Evolutionary conservation across 768 basidiomycete genomes (phyloP), one percentile per base, ranked within the genome.

Genomic region (Termitomyces sp.): DNA sequence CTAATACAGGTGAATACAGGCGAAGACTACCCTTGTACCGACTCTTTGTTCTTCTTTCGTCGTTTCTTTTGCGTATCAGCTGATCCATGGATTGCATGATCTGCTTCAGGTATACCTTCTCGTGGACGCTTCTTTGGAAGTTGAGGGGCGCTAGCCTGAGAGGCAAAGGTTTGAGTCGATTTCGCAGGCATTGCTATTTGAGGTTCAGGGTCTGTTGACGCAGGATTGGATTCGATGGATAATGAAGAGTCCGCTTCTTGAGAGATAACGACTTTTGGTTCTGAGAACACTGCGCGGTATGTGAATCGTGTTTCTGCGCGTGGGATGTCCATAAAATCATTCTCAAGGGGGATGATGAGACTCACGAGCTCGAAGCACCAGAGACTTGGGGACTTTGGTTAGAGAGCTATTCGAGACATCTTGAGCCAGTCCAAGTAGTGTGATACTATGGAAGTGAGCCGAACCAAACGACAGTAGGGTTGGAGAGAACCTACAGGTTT

Each of bases 271-370:
- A 92, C 70, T 51, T 71, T 83, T 0, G 92, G 90, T 68, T 91
- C 89, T 3, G 91, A 92, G 22, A 94, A 75, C 0, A 93, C 82
- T 0, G 92, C 89, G 6, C 91, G 84, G 67, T 90, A 92, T 5
- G 91, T 92, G 68, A 84, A 85, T 36, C 92, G 89, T 0, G 91
- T 91, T 75, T 91, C 92, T 93, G 66, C 24, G 22, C 12, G 62
- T 28, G 40, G 22, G 49, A 28, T 32, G 12, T 57, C 33, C 36
- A 22, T 46, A 22, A 55, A 18, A 56, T 45, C 51, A 22, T 45
- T 53, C 24, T 38, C 16, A 18, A 16, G 49, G 6, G 42, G 28
- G 35, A 40, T 7, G 48, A 54, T 15, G n/a, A 55, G 2, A 78
- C 91, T 64, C 67, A 92, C 92, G 87, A 20, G 91, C 89, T 55